These are phyloP conservation scores for Aspergillus aculeatinus DNA, from an alignment of 2,329 filamentous ascomycete species.

Conservation along the genomic window DNA sequence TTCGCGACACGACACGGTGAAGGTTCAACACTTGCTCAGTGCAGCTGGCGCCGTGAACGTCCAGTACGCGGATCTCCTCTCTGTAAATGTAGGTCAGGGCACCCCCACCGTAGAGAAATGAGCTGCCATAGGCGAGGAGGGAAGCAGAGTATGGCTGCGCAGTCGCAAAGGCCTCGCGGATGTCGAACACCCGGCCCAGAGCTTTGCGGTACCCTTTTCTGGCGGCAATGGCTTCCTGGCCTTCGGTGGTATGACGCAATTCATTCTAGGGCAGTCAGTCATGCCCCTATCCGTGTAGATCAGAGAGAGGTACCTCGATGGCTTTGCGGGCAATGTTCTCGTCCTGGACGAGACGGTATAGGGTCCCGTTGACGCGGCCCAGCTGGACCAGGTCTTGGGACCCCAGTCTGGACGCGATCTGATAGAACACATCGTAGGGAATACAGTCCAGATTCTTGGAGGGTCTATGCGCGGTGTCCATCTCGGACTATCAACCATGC, in stretches of 20 bases:
- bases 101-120: constrained; percentile 64
- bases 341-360: constrained; percentile 54
- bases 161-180: constrained; percentile 59
- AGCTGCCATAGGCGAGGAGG: constrained; percentile 59
- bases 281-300: constrained; percentile 7
- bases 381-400: constrained; percentile 60
- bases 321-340: constrained; percentile 58
- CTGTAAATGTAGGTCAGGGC: constrained; percentile 63
- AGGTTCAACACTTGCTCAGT: constrained; percentile 60
- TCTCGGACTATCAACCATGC: neutral
- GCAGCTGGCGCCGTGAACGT: constrained; percentile 52
- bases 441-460: constrained; percentile 45
- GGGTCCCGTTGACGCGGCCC: constrained; percentile 52
- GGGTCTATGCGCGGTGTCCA: neutral
- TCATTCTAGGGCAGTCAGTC: constrained; percentile 37
- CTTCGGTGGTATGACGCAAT: constrained; percentile 47
- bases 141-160: constrained; percentile 63
- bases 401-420: constrained; percentile 56
- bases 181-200: constrained; percentile 61
- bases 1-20: constrained; percentile 41
- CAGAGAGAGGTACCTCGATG: constrained; percentile 51
- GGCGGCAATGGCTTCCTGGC: constrained; percentile 36
- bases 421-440: constrained; percentile 65
- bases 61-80: constrained; percentile 57
- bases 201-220: constrained; percentile 52